These are phyloP conservation scores for Trichoderma sp. DNA, from an alignment of 2,329 filamentous ascomycete genomes.

Conservation along the genomic window DNA sequence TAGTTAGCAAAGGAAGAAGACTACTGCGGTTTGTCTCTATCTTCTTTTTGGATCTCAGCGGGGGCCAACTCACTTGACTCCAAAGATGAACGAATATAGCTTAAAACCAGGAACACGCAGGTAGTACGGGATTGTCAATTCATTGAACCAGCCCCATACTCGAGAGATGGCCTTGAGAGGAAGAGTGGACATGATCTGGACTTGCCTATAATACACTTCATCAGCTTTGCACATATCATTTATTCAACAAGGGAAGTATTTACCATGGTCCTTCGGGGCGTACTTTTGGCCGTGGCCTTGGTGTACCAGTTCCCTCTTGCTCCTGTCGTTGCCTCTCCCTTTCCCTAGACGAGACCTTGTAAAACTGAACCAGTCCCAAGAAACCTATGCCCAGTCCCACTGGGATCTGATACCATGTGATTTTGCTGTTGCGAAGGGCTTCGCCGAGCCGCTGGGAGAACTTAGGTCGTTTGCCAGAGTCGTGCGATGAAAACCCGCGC, in stretches of 20 bases:
- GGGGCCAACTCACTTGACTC: constrained; percentile 61
- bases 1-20: neutral
- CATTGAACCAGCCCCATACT: constrained; percentile 88
- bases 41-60: neutral
- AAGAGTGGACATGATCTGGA: constrained; percentile 89
- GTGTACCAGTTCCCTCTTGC: constrained; percentile 40
- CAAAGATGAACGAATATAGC: constrained; percentile 85
- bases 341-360: constrained; percentile 63
- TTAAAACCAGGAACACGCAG: constrained; percentile 86
- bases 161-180: constrained; percentile 88
- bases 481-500: constrained; percentile 32
- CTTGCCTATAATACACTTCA: constrained; percentile 54
- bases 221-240: neutral
- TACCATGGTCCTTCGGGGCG: constrained; percentile 83
- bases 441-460: constrained; percentile 52
- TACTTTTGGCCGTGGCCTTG: constrained; percentile 59
- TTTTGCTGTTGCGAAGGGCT: constrained; percentile 51
- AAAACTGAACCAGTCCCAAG: constrained; percentile 78
- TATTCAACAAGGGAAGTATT: constrained; percentile 20
- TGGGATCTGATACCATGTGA: constrained; percentile 89
- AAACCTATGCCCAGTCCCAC: constrained; percentile 82
- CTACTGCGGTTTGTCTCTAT: neutral
- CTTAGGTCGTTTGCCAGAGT: constrained; percentile 44
- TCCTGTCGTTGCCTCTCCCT: constrained; percentile 47
- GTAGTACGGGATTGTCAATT: constrained; percentile 82